These are phyloP conservation scores for Asclepias syriaca DNA, from an alignment of 257 asterid genomes.

Conservation along the genomic window DNA sequence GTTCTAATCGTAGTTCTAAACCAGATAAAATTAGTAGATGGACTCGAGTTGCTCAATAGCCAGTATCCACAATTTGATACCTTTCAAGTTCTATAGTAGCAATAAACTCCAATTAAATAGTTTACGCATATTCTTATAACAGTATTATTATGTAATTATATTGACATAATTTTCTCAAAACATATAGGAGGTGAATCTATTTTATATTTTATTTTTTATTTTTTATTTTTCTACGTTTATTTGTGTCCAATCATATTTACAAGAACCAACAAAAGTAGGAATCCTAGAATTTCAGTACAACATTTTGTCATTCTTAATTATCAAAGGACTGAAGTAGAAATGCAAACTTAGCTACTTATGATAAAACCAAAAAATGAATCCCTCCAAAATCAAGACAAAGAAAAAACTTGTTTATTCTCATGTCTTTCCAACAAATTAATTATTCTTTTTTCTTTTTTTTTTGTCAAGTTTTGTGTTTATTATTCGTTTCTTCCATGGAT, in stretches of 20 bases:
- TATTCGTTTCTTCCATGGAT: neutral
- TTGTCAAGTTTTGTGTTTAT: neutral
- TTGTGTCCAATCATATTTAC: neutral
- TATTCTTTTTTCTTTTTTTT: neutral
- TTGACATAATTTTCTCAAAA: too few relatives aligned
- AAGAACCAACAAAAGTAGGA: slow-evolving; percentile 16
- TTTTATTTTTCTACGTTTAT: neutral
- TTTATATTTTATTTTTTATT: too few relatives aligned
- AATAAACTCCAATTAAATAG: too few relatives aligned
- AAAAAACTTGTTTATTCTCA: neutral
- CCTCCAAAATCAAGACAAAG: neutral
- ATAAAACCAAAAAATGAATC: neutral
- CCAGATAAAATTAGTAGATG: too few relatives aligned
- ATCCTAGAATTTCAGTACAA: slow-evolving; percentile 6
- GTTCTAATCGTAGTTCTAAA: too few relatives aligned
- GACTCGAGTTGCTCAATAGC: too few relatives aligned
- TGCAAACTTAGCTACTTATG: neutral
- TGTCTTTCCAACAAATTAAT: neutral
- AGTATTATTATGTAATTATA: too few relatives aligned
- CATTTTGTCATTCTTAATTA: neutral
- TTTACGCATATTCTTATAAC: too few relatives aligned
- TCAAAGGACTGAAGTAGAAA: neutral
- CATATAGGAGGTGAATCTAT: too few relatives aligned
- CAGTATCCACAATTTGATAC: too few relatives aligned
- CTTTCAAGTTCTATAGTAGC: too few relatives aligned